Percentiles rank a stretch among this genome's conserved stretches.
Conservation (phyloP, 495 filamentous ascomycete species). For the Penicillium bovifimosum region DNA sequence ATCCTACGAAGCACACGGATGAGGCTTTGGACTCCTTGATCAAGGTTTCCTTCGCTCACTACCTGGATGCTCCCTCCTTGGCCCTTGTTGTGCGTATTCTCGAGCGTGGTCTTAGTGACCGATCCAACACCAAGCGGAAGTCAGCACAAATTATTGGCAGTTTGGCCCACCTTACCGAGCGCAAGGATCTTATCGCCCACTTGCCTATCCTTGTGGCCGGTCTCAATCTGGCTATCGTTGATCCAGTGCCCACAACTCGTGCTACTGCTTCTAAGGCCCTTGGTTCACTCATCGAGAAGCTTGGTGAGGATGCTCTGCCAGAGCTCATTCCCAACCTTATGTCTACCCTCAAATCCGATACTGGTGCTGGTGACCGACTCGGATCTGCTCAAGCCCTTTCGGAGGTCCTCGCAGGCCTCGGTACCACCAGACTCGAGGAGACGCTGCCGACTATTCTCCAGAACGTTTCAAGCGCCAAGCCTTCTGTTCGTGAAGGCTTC, state of each 20-base stretch:
- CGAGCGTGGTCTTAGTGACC: slow-evolving; percentile 82
- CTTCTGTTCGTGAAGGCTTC: slow-evolving; percentile 91
- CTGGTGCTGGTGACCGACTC: slow-evolving; percentile 88
- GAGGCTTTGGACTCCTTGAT: slow-evolving; percentile 89
- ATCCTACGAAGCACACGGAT: slow-evolving; percentile 96
- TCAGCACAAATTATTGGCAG: slow-evolving; percentile 95
- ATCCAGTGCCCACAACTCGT: slow-evolving; percentile 94
- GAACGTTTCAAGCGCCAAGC: slow-evolving; percentile 87
- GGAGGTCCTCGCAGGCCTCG: slow-evolving; percentile 92
- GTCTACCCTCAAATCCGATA: slow-evolving; percentile 94
- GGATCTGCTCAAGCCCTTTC: slow-evolving; percentile 96
- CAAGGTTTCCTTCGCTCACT: slow-evolving; percentile 93
- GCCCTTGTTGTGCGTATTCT: slow-evolving; percentile 92
- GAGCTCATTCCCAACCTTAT: slow-evolving; percentile 97
- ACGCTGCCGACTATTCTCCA: slow-evolving; percentile 94
- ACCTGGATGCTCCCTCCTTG: slow-evolving; percentile 90
- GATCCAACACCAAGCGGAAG: slow-evolving; percentile 92
- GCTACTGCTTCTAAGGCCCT: slow-evolving; percentile 95
- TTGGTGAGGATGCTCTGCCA: slow-evolving; percentile 92
- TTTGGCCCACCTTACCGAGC: slow-evolving; percentile 91
- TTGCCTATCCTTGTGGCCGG: slow-evolving; percentile 90
- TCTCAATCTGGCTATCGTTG: slow-evolving; percentile 80
- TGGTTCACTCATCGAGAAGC: slow-evolving; percentile 91
- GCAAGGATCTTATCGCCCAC: slow-evolving; percentile 87
- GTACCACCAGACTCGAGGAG: slow-evolving; percentile 87